Evolutionary conservation across 2,329 filamentous ascomycete species (phyloP), one percentile per base, ranked within the genome.

Genomic region (Talaromyces albobiverticillius): DNA sequence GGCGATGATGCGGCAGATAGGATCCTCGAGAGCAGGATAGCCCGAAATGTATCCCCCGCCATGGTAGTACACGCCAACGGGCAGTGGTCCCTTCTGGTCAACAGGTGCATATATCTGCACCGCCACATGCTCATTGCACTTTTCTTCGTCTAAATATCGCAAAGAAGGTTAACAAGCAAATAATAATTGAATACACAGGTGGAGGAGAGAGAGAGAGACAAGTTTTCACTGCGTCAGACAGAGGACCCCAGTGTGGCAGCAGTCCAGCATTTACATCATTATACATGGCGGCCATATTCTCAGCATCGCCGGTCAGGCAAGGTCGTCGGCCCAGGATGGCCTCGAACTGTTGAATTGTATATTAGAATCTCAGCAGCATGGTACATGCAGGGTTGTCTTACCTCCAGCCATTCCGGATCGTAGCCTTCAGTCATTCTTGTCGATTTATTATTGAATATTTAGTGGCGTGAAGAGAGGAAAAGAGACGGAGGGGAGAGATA

Each of bases 21-120:
- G 59, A 55, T 72, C 68, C 59, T 73, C 70, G 9, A 62, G 61
- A 51, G 72, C 64, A 25, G 73, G 59, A 58, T 68, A 63, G 14
- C 71, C 71, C 6, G 61, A 61, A 45, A 67, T 60, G 51, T 59
- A 73, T 2, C 71, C 70, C 25, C 71, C 71, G 36, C 70, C 71
- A 53, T 72, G 68, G 46, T 57, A 64, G 57, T 67, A 74, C 7
- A 73, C 60, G 25, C 65, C 65, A 29, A 71, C 55, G 5, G 71
- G 70, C 16, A 71, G 59, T 42, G 40, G 18, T 13, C 16, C n/a
- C n/a, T 36, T 36, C 13, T 36, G 41, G 41, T 3, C 2, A 26
- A 4, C 29, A 20, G 43, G 43, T 5, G 43, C 18, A 16, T 32
- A 46, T 25, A 46, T 46, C 22, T 23, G 43, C 3, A 46, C 25